phyloP scores from a whole-genome alignment of 2,329 filamentous ascomycete species.

The Colletotrichum melonis region DNA sequence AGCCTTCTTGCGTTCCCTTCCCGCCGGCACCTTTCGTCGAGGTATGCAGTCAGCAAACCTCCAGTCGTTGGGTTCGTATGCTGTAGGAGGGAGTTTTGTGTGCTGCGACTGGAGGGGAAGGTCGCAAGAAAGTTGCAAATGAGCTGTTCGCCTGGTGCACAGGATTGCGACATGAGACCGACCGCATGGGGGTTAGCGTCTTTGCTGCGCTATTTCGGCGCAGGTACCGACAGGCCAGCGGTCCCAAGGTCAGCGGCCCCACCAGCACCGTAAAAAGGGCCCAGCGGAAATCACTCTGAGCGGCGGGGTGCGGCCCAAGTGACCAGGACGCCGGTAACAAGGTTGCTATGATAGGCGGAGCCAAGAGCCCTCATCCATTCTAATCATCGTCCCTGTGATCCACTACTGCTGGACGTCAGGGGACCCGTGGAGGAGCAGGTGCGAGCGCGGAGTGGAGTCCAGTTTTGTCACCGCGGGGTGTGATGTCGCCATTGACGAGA shows the following conservation, averaged over 20 bases:
- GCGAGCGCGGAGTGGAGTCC: neutral
- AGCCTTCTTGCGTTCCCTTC: neutral
- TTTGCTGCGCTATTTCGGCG: conserved; percentile 8
- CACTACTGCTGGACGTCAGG: conserved; percentile 3
- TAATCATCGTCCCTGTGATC: neutral
- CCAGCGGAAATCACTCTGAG: neutral
- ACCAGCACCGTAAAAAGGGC: neutral
- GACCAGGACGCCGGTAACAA: conserved; percentile 17
- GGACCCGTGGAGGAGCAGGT: neutral
- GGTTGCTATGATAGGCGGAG: conserved; percentile 10
- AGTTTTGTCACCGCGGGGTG: conserved; percentile 25
- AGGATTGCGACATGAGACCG: conserved; percentile 17
- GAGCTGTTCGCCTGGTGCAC: neutral
- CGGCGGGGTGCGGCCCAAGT: neutral
- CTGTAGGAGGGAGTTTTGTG: neutral
- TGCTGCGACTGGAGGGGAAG: neutral
- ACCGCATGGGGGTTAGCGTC: conserved; percentile 9
- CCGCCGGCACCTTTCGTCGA: neutral
- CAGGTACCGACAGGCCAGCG: neutral
- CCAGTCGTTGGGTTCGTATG: neutral
- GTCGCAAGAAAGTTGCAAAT: neutral
- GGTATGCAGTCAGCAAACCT: conserved; percentile 13
- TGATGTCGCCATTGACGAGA: conserved; percentile 22
- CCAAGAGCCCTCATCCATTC: neutral
- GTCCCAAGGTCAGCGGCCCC: neutral